Evolutionary conservation across 202 grass and related monocot genomes (phyloP), one percentile per base, ranked within the genome.

Genomic region (Cymbopogon flexuosus): DNA sequence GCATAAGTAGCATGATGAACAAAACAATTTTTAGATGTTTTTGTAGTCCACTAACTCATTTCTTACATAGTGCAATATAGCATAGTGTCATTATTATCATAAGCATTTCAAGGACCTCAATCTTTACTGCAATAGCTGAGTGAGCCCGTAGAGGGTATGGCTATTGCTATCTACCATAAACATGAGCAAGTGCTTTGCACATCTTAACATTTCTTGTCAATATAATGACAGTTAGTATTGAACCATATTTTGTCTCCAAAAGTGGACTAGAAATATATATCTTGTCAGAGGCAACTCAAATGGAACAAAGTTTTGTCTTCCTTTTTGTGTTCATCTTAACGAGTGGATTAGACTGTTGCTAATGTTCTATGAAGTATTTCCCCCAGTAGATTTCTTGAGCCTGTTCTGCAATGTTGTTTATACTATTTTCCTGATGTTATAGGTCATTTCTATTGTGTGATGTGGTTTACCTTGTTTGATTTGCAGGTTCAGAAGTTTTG

Each of bases 401-500:
- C 10, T 19, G 10, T 76, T 62, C 33, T 40, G 18, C 23, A 72
- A 63, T 31, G 42, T 13, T 31, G 42, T 13, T 62, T 70, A 54
- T 81, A 39, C 10, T 84, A 39, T 81, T 81, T 59, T 67, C 29
- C 31, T 46, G 11, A 81, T 39, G 16, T 78, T 8, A 59, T 61
- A 66, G 30, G 21, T 78, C 11, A 66, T 78, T 73, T 47, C 14
- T 19, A 3, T 89, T 66, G 14, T 60, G 14, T 82, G 70, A 66
- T 36, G 18, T 24, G 19, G 52, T 18, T 68, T 73, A 21, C 34
- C 73, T 89, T 89, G 23, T 78, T 62, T 78, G 39, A 43, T 72
- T 78, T 86, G 68, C 83, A 89, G 87, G 83, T 79, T 89, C 61
- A 74, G 73, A 77, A 79, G 73, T 79, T 78, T 6, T 9, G 35